Evolutionary conservation across 2,329 filamentous ascomycete genomes (phyloP), one percentile per base, ranked within the genome.

Genomic region (Dactylellina parvicollis): DNA sequence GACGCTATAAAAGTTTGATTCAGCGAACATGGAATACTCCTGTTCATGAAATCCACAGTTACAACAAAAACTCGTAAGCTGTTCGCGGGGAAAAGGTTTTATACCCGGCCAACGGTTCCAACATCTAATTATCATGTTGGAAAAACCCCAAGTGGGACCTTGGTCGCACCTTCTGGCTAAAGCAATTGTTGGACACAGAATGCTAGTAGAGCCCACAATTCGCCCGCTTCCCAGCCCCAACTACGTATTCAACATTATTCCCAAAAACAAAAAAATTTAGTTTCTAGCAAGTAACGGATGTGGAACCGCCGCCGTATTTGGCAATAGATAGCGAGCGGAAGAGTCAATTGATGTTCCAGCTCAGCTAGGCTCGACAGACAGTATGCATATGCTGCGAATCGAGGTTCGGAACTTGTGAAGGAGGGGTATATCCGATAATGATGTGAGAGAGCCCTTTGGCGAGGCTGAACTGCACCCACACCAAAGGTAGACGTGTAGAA

Each of bases 291-390:
- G 34, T 30, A 54, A 54, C 18, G 28, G n/a, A 56, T 65, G 61
- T 56, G 54, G 32, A 46, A 8, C 18, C 9, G 4, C 1, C 8
- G 16, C 54, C 55, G 24, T 38, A 69, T 46, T 28, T 44, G 57
- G 66, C 52, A 71, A 62, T 49, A 22, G 20, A 42, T 22, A 72
- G 34, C 66, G 66, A 72, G 57, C 66, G 34, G n/a, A 32, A 38
- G 34, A 16, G 52, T 42, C 52, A 42, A 56, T 22, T 14, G 4
- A 38, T 38, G 55, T 59, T 59, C 42, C 55, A 46, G 55, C 14
- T 47, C 55, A 59, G 55, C 55, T 34, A 14, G 46, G 20, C 40
- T 16, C 4, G 42, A 34, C 56, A 40, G 40, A 26, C 54, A 18
- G 22, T 18, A 44, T 22, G 22, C 16, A 3, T 9, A 38, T 61